Percentiles rank a stretch among this genome's conserved stretches.
Evolutionary conservation across 805 yeast genomes (phyloP).

Genomic region (Saccharomycopsis sp.): DNA sequence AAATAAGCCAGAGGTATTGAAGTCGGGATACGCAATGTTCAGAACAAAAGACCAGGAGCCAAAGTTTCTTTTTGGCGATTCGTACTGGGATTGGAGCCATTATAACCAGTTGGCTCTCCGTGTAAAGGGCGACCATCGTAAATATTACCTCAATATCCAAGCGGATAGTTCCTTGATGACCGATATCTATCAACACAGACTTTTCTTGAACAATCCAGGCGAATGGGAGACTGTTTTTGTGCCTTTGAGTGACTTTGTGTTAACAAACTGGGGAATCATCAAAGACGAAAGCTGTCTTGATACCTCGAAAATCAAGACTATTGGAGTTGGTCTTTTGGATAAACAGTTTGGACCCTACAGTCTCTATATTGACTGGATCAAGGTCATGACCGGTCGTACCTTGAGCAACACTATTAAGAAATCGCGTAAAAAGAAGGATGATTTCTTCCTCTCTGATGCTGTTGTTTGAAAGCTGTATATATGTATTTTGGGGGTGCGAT

Average conservation of each 20-base stretch:
- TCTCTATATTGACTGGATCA: conserved; percentile 65
- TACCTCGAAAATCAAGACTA: conserved; percentile 56
- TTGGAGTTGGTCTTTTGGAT: conserved; percentile 76
- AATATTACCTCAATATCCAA: conserved; percentile 74
- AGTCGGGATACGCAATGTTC: conserved; percentile 77
- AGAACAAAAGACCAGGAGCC: conserved; percentile 61
- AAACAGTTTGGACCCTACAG: conserved; percentile 70
- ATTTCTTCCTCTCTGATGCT: conserved; percentile 12
- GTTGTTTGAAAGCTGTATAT: too few relatives aligned
- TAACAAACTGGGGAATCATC: conserved; percentile 75
- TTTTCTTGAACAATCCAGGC: conserved; percentile 64
- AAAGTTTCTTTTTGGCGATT: conserved; percentile 30
- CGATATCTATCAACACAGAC: conserved; percentile 76
- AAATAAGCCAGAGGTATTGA: conserved; percentile 54
- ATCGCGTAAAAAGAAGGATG: conserved; percentile 23
- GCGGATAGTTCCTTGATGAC: conserved; percentile 72
- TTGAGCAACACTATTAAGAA: conserved; percentile 36
- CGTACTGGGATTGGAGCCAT: conserved; percentile 67
- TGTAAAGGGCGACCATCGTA: conserved; percentile 67
- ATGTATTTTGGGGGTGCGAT: conserved; percentile 3
- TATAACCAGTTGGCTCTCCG: conserved; percentile 57
- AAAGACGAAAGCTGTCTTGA: conserved; percentile 55
- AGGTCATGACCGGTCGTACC: conserved; percentile 55
- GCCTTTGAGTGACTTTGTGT: conserved; percentile 70
- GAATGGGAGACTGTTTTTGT: conserved; percentile 80